Base-by-base conservation (phyloP, 2,329 filamentous ascomycete species). In the Amauroascus niger region DNA sequence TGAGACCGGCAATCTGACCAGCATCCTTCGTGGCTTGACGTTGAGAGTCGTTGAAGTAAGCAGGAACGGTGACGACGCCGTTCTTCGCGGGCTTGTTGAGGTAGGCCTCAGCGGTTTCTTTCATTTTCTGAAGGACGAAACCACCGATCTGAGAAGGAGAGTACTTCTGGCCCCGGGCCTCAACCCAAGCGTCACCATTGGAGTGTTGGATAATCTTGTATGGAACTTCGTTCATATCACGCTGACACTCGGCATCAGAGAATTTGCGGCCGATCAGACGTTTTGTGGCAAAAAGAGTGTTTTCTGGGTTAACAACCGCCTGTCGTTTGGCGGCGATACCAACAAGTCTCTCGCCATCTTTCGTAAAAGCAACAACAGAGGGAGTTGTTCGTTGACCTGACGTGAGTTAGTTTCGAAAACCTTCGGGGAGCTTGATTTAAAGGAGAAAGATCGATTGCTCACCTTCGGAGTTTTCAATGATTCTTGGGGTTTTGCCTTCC, bases 41-140 rank as follows among this genome's bases (percentile, higher is more conserved):
- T 78, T 97, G 90, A 57, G 88, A 90, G 75, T 97, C 90, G 76
- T 97, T 97, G 82, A 97, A 97, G 81, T 97, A 97, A 65, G 90
- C 90, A 59, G 90, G 90, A 35, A 96, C 90, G 58, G 91, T 97
- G 64, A 97, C 91, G 58, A 97, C 91, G 64, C 89, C 91, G 70
- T 97, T 95, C 82, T 95, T 93, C 67, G 95, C 76, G 57, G 82
- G 82, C 79, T 89, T 95, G 75, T 86, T 83, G 61, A 95, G 82
- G 77, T 94, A 95, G 58, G 86, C 79, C 79, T 96, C 90, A 61
- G 91, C 91, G 50, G 91, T 97, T 80, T 96, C 91, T 83, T 95
- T 96, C 91, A 96, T 96, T 83, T 97, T 96, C 74, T 89, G 85
- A 65, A 97, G 82, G 62, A 96, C 80, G 74, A 96, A 95, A 68